phyloP scores from a whole-genome alignment of 345 rosid genomes.

The Abelmoschus esculentus region DNA sequence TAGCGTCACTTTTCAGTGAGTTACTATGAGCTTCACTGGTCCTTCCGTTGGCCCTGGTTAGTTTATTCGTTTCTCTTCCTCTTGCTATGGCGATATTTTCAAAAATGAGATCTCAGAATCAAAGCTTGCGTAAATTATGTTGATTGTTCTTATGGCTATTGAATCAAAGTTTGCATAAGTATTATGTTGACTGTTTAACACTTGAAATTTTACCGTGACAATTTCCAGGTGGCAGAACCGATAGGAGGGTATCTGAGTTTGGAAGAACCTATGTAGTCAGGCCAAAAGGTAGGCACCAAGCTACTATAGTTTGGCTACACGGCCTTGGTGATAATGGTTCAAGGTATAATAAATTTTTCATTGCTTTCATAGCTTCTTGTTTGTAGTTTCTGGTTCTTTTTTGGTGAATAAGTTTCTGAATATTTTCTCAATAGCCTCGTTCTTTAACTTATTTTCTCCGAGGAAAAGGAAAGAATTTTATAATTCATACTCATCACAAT shows the following conservation, averaged over 20 bases:
- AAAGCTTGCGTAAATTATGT: background rate
- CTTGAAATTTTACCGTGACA: background rate
- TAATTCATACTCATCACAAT: background rate
- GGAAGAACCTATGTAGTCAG: conserved; percentile 78
- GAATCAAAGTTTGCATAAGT: too few species aligned
- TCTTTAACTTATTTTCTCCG: background rate
- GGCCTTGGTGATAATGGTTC: conserved; percentile 97
- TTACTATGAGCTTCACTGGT: conserved; percentile 62
- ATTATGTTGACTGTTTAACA: too few species aligned
- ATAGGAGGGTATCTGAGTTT: conserved; percentile 47
- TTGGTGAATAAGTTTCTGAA: background rate
- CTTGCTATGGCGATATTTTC: background rate
- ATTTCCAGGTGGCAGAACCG: conserved; percentile 38
- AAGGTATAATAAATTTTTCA: conserved; percentile 38
- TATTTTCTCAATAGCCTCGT: background rate
- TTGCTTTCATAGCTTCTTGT: conserved; percentile 5
- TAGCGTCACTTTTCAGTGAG: conserved; percentile 2
- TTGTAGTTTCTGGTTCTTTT: background rate
- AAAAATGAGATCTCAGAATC: background rate
- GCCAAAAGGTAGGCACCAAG: conserved; percentile 97
- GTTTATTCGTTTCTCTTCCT: conserved; percentile 17
- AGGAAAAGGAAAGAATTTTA: background rate
- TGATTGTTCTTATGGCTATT: background rate
- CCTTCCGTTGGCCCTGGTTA: conserved; percentile 62
- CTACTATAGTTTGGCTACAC: conserved; percentile 94